Evolutionary conservation across 352 stramenopile species (phyloP).

Genomic region (Phytophthora podocarpi): DNA sequence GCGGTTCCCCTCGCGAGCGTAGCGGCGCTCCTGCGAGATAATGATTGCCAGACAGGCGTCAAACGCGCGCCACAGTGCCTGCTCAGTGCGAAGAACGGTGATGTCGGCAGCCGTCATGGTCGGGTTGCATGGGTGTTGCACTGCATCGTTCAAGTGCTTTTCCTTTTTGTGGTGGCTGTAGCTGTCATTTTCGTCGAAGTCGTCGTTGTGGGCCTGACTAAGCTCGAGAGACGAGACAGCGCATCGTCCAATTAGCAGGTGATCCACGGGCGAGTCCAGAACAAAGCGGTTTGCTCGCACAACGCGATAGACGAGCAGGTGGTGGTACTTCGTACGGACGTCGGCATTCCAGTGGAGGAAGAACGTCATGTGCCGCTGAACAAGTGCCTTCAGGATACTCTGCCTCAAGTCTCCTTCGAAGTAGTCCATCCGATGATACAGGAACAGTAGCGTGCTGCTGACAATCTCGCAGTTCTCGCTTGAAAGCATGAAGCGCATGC

Average conservation of each 20-base stretch:
- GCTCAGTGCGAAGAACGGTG: slow-evolving; percentile 55
- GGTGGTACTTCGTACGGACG: slow-evolving; percentile 73
- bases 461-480: slow-evolving; percentile 81
- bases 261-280: slow-evolving; percentile 70
- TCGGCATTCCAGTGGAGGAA: slow-evolving; percentile 84
- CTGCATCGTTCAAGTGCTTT: slow-evolving; percentile 6
- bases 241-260: slow-evolving; percentile 62
- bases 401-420: slow-evolving; percentile 75
- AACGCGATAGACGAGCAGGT: slow-evolving; percentile 75
- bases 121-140: slow-evolving; percentile 32
- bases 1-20: slow-evolving; percentile 61
- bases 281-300: slow-evolving; percentile 62
- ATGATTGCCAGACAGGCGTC: slow-evolving; percentile 72
- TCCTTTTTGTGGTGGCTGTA: slow-evolving; percentile 14
- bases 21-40: slow-evolving; percentile 57
- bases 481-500: slow-evolving; percentile 70
- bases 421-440: slow-evolving; percentile 78
- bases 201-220: slow-evolving; percentile 21
- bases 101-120: slow-evolving; percentile 53
- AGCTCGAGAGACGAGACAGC: slow-evolving; percentile 49
- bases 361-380: slow-evolving; percentile 78
- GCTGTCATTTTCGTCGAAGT: slow-evolving; percentile 39
- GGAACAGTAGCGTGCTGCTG: slow-evolving; percentile 61
- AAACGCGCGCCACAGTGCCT: slow-evolving; percentile 78
- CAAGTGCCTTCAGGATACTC: slow-evolving; percentile 67